Conservation (phyloP, 345 rosid genomes). For the Noccaea bulbosa region DNA sequence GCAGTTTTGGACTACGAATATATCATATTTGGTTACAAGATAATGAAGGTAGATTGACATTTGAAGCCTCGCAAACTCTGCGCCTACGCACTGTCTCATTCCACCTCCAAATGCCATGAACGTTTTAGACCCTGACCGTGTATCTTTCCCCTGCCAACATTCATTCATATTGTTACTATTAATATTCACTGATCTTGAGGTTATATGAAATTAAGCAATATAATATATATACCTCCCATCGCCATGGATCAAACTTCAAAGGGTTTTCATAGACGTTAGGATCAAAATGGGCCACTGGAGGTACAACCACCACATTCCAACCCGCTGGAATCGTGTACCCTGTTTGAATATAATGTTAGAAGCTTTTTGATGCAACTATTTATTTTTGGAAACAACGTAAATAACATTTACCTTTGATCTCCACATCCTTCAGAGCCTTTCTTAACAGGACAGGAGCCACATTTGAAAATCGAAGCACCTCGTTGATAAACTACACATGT, state of each 20-base stretch:
- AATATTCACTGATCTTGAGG: too few relatives aligned
- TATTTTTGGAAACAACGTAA: too few relatives aligned
- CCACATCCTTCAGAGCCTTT: slow-evolving; percentile 46
- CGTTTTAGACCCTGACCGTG: slow-evolving; percentile 39
- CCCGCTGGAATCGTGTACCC: slow-evolving; percentile 56
- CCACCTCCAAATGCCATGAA: slow-evolving; percentile 57
- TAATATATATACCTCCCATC: slow-evolving; percentile 49
- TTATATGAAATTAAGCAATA: background rate
- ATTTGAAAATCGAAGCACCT: slow-evolving; percentile 48
- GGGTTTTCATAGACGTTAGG: slow-evolving; percentile 46
- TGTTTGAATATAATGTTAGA: too few relatives aligned
- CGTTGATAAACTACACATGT: slow-evolving; percentile 51
- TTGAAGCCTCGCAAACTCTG: slow-evolving; percentile 49
- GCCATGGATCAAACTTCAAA: slow-evolving; percentile 53
- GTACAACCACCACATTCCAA: slow-evolving; percentile 47
- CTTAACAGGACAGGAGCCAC: slow-evolving; percentile 43
- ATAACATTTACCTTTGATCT: slow-evolving; percentile 50
- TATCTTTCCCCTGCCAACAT: slow-evolving; percentile 36
- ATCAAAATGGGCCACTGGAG: slow-evolving; percentile 41
- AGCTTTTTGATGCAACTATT: too few relatives aligned
- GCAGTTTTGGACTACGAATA: slow-evolving; percentile 29
- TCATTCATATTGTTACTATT: too few relatives aligned
- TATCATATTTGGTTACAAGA: slow-evolving; percentile 39
- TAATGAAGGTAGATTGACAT: slow-evolving; percentile 46
- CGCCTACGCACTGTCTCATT: slow-evolving; percentile 50